Evolutionary conservation across 2,329 filamentous ascomycete species (phyloP).

Genomic region (Stachybotrys chartarum): DNA sequence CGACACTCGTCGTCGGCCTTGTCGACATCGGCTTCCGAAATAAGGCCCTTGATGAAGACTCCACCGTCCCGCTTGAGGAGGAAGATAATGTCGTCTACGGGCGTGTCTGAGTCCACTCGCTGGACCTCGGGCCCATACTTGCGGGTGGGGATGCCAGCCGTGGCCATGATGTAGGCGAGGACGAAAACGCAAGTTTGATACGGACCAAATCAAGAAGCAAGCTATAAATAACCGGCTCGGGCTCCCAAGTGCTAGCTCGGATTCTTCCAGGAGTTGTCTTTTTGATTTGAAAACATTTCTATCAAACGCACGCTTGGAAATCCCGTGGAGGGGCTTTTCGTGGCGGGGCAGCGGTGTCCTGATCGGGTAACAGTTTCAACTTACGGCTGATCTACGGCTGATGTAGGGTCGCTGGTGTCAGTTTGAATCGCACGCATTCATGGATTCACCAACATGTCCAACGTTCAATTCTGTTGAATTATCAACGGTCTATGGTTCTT

Average conservation of each 20-base stretch:
- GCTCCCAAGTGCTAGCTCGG: too few relatives aligned
- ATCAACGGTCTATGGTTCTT: too few relatives aligned
- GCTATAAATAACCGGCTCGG: too few relatives aligned
- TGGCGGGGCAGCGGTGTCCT: background rate
- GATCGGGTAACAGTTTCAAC: background rate
- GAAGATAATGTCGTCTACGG: background rate
- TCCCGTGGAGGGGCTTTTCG: background rate
- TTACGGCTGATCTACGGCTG: background rate
- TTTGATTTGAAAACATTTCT: background rate
- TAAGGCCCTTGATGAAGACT: background rate
- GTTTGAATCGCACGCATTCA: background rate
- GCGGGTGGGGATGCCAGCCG: background rate
- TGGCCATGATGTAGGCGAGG: background rate
- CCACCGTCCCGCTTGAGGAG: background rate
- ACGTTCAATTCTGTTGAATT: too few relatives aligned
- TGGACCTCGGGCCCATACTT: background rate
- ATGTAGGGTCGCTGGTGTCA: background rate
- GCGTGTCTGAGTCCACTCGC: background rate
- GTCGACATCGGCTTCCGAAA: background rate
- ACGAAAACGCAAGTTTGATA: too few relatives aligned
- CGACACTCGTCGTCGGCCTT: background rate
- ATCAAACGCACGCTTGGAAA: background rate
- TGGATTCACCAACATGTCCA: too few relatives aligned
- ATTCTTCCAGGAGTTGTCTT: too few relatives aligned
- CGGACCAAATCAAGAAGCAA: too few relatives aligned